Percentiles rank a stretch among this genome's conserved stretches.
These are phyloP conservation scores for Cadophora gregata DNA, from an alignment of 2,329 filamentous ascomycete species.

Conservation along the genomic window DNA sequence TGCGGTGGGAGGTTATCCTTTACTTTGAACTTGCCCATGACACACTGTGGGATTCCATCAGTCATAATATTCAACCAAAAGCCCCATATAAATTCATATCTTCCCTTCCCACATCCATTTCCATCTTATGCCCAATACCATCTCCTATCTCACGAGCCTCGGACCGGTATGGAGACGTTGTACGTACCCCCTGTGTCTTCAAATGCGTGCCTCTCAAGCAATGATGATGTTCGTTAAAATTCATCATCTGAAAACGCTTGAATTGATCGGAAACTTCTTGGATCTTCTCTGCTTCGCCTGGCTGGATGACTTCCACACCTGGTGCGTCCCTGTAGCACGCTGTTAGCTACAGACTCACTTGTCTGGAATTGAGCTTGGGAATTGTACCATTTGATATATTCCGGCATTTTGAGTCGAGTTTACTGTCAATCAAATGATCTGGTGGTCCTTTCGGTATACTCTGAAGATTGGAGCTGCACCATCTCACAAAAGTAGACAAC, in stretches of 20 bases:
- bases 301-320: conserved; percentile 31
- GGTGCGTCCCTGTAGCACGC: conserved; percentile 20
- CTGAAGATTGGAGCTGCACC: not conserved
- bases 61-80: not conserved
- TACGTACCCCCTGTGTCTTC: conserved; percentile 31
- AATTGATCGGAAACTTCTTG: conserved; percentile 30
- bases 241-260: conserved; percentile 34
- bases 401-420: conserved; percentile 13
- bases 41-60: conserved; percentile 19
- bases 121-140: not conserved
- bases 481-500: not conserved
- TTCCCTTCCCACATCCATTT: not conserved
- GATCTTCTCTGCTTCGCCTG: conserved; percentile 31
- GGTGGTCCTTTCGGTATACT: not conserved
- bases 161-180: too few species aligned
- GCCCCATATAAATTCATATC: not conserved
- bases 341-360: not conserved
- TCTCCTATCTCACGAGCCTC: not conserved
- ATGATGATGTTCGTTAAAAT: conserved; percentile 34
- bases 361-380: not conserved
- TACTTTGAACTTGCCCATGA: conserved; percentile 31
- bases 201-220: conserved; percentile 30
- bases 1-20: conserved; percentile 29
- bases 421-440: not conserved
- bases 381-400: conserved; percentile 29